Conservation (phyloP, 495 filamentous ascomycete genomes). For the Collariella sp. region DNA sequence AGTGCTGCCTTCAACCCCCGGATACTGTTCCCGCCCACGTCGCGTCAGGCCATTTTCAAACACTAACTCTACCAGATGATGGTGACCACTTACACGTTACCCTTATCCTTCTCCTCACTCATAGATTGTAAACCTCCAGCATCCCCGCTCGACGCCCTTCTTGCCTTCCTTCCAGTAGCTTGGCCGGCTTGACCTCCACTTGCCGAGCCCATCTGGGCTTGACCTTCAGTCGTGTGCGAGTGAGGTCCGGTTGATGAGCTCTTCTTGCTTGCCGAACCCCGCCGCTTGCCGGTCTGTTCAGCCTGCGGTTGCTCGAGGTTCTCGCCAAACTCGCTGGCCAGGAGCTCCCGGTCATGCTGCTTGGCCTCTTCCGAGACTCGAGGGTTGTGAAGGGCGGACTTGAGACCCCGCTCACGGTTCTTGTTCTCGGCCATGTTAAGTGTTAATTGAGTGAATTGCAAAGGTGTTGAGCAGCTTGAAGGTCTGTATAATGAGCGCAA, state of each 20-base stretch:
- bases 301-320: not conserved
- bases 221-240: not conserved
- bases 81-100: constrained; percentile 14
- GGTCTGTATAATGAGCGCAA: not conserved
- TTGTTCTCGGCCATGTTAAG: constrained; percentile 16
- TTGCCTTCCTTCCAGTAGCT: constrained; percentile 6
- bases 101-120: constrained; percentile 14
- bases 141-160: constrained; percentile 13
- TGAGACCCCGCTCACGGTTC: constrained; percentile 26
- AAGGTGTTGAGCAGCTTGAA: not conserved
- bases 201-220: not conserved
- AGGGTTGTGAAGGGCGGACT: constrained; percentile 25
- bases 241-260: constrained; percentile 3
- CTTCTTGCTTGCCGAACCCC: not conserved
- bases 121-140: not conserved
- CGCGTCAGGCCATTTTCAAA: not conserved
- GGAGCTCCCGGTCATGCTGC: constrained; percentile 27
- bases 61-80: not conserved
- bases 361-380: constrained; percentile 41
- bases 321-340: constrained; percentile 16
- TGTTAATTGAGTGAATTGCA: not conserved
- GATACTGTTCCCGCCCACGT: constrained; percentile 4
- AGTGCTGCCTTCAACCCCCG: constrained; percentile 18
- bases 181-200: not conserved
- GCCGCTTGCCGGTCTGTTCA: not conserved